phyloP scores from a whole-genome alignment of 2,329 filamentous ascomycete genomes.

The Alternaria infectoria region DNA sequence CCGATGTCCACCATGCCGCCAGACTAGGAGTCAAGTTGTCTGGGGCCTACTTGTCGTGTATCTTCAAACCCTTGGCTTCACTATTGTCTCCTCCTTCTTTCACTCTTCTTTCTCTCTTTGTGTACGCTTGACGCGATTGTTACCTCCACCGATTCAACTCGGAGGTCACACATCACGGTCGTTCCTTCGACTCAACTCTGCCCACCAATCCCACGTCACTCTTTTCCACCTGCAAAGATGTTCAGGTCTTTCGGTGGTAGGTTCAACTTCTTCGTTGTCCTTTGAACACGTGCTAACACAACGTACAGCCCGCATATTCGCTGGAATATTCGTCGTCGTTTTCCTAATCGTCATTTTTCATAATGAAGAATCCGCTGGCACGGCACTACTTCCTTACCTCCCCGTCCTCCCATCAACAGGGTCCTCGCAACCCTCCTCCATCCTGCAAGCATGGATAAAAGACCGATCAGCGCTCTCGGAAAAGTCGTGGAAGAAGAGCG shows the following conservation, averaged over 20 bases:
- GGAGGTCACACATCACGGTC: conserved; percentile 5
- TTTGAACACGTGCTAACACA: conserved; percentile 5
- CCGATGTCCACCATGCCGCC: not conserved
- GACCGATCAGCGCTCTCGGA: conserved; percentile 41
- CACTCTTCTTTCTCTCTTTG: not conserved
- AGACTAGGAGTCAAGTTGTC: not conserved
- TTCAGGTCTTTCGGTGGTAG: conserved; percentile 30
- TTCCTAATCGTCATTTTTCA: conserved; percentile 35
- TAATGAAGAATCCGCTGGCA: conserved; percentile 28
- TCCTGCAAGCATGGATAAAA: conserved; percentile 31
- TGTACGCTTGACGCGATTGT: conserved; percentile 2
- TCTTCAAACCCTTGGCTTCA: not conserved
- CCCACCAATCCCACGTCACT: not conserved
- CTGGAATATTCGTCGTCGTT: conserved; percentile 29
- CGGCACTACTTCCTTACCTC: conserved; percentile 31
- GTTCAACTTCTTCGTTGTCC: not conserved
- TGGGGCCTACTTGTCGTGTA: not conserved
- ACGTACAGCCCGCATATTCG: conserved; percentile 25
- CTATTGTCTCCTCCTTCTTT: not conserved
- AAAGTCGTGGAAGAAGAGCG: conserved; percentile 37
- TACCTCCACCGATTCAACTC: conserved; percentile 20
- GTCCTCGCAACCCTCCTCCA: conserved; percentile 19
- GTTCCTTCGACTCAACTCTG: conserved; percentile 1
- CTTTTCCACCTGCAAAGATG: conserved; percentile 15
- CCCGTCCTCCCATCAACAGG: conserved; percentile 22